Evolutionary conservation across 495 filamentous ascomycete genomes (phyloP), one percentile per base, ranked within the genome.

Genomic region (Aspergillus haitiensis): DNA sequence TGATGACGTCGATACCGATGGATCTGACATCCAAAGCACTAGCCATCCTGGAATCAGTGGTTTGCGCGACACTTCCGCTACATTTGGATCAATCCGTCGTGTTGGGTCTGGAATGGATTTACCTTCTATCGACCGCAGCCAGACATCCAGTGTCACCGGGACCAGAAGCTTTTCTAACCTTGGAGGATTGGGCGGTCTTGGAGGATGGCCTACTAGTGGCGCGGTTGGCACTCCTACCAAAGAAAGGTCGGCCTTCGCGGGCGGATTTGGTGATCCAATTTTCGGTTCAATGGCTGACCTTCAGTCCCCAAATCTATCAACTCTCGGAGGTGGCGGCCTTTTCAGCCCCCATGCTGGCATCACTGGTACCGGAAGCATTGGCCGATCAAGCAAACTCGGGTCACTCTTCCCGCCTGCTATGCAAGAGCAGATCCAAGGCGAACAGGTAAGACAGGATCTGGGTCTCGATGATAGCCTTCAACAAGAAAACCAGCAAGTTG

Each of bases 371-470:
- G 78, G 79, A 34, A 82, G 84, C 35, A 77, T 86, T 40, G 86
- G 87, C 34, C 84, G 93, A 54, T 86, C 85, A 0, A 93, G 90
- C 73, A 95, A 91, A 71, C 75, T 98, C 53, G 89, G 88, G 1
- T 92, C 91, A 2, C 80, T 98, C 40, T 97, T 98, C 67, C 92
- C 93, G 12, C 68, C 81, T 8, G 86, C 88, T 3, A 93, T 95
- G 88, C 90, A 94, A 70, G 91, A 92, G n/a, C 90, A 93, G 67
- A 88, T 91, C 81, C 88, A 81, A 21, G 61, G 67, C 52, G 84
- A 86, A 3, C 71, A 76, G 45, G 66, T 64, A 34, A 73, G 78
- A 15, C 72, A 84, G 34, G 80, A 78, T 1, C 81, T 87, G 42
- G 81, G 85, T 33, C 39, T 78, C 39, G 73, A 88, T 47, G 82